phyloP scores from a whole-genome alignment of 2,329 filamentous ascomycete species.

The Stromatinia cepivora region DNA sequence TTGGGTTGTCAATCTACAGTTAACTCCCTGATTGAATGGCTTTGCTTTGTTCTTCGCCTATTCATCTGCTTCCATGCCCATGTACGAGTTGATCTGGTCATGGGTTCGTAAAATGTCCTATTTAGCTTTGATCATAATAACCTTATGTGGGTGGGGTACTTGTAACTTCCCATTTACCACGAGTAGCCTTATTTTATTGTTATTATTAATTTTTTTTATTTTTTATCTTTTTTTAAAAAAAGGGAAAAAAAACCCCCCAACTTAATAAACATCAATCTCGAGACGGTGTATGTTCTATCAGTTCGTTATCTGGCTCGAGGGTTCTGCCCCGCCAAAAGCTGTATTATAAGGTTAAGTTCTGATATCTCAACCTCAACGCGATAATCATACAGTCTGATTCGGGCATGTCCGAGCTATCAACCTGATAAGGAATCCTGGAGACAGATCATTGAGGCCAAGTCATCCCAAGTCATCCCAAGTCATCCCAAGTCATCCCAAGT shows the following conservation, averaged over 20 bases:
- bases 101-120: not conserved
- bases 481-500: too few species aligned
- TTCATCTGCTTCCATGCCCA: slow-evolving; percentile 42
- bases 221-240: too few species aligned
- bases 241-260: too few species aligned
- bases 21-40: slow-evolving; percentile 43
- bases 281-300: not conserved
- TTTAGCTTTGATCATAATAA: not conserved
- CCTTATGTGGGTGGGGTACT: not conserved
- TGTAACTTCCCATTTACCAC: not conserved
- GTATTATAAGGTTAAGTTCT: not conserved
- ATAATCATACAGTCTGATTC: slow-evolving; percentile 9
- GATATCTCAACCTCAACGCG: not conserved
- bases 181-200: too few species aligned
- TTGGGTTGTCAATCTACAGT: slow-evolving; percentile 32
- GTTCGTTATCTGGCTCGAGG: not conserved
- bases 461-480: too few species aligned
- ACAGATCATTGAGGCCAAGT: slow-evolving; percentile 1
- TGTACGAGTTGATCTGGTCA: slow-evolving; percentile 41
- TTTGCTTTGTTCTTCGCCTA: slow-evolving; percentile 37
- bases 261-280: not conserved
- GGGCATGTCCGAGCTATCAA: slow-evolving; percentile 1
- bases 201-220: too few species aligned
- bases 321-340: not conserved
- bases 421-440: slow-evolving; percentile 14